phyloP scores from a whole-genome alignment of 2,329 filamentous ascomycete genomes.

The Fusarium multiceps region DNA sequence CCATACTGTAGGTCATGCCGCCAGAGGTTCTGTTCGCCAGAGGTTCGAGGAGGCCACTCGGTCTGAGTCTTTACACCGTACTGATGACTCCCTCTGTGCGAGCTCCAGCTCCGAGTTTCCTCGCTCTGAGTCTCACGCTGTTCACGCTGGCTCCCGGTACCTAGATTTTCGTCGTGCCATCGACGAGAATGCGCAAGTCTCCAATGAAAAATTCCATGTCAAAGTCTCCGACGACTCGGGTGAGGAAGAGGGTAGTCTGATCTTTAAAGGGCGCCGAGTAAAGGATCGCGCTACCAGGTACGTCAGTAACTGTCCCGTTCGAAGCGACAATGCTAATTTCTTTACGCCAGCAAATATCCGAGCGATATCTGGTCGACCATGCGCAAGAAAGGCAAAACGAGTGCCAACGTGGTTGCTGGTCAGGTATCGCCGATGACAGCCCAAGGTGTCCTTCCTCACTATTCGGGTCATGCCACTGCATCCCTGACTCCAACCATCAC shows the following conservation, averaged over 20 bases:
- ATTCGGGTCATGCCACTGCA: slow-evolving; percentile 63
- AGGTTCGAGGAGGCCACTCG: slow-evolving; percentile 48
- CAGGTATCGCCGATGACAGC: slow-evolving; percentile 65
- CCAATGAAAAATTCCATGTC: slow-evolving; percentile 17
- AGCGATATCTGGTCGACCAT: slow-evolving; percentile 62
- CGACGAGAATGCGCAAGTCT: slow-evolving; percentile 23
- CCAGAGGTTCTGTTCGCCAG: slow-evolving; percentile 33
- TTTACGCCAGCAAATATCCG: slow-evolving; percentile 53
- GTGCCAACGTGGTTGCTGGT: slow-evolving; percentile 58
- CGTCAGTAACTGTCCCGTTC: slow-evolving; percentile 16
- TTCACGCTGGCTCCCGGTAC: slow-evolving; percentile 44
- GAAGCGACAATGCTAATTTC: slow-evolving; percentile 22
- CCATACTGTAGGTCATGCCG: slow-evolving; percentile 21
- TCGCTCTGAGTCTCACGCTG: slow-evolving; percentile 40
- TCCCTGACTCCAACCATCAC: slow-evolving; percentile 59
- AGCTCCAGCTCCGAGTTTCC: slow-evolving; percentile 38
- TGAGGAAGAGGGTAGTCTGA: slow-evolving; percentile 51
- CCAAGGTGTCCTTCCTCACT: slow-evolving; percentile 65
- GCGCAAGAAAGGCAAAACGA: slow-evolving; percentile 64
- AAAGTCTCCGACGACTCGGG: slow-evolving; percentile 36
- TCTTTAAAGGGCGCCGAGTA: slow-evolving; percentile 53
- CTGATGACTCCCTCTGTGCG: slow-evolving; percentile 37
- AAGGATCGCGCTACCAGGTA: slow-evolving; percentile 48
- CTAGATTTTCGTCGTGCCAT: slow-evolving; percentile 43
- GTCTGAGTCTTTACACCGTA: slow-evolving; percentile 48